Conservation (phyloP, 306 rosid species). For the Crotalaria pallida region DNA sequence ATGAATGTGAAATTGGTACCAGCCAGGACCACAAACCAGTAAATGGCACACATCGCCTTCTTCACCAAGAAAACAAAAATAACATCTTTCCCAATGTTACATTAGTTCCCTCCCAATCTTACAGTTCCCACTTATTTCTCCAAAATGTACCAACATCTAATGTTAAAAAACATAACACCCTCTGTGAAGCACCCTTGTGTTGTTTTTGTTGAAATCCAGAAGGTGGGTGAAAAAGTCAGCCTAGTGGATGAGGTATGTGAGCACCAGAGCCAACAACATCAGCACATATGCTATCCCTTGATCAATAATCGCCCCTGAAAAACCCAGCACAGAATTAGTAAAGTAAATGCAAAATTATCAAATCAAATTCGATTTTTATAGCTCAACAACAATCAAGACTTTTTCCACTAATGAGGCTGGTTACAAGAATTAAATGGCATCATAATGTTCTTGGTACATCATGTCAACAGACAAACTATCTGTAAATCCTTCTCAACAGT, state of each 20-base stretch:
- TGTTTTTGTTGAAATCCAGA: conserved; percentile 11
- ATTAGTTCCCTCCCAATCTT: not conserved
- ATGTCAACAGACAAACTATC: no score
- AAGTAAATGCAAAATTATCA: not conserved
- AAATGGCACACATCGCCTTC: not conserved
- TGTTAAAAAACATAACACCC: not conserved
- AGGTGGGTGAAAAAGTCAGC: conserved; percentile 37
- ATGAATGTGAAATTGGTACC: conserved; percentile 9
- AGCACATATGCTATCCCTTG: conserved; percentile 66
- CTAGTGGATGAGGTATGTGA: conserved; percentile 58
- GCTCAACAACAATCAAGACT: not conserved
- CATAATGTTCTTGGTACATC: no score
- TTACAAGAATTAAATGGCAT: no score
- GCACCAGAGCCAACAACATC: conserved; percentile 52
- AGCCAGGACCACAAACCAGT: not conserved
- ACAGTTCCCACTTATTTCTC: not conserved
- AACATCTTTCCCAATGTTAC: not conserved
- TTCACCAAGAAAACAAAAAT: not conserved
- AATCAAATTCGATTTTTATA: not conserved
- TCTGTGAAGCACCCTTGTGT: not conserved
- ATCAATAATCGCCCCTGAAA: conserved; percentile 54
- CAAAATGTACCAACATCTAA: not conserved
- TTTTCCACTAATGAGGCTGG: no score
- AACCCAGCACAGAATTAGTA: not conserved
- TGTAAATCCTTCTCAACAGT: no score